Percentiles rank a stretch among this genome's conserved stretches.
Conservation (phyloP, 1,139 yeast genomes). For the Komagataea norvegica region DNA sequence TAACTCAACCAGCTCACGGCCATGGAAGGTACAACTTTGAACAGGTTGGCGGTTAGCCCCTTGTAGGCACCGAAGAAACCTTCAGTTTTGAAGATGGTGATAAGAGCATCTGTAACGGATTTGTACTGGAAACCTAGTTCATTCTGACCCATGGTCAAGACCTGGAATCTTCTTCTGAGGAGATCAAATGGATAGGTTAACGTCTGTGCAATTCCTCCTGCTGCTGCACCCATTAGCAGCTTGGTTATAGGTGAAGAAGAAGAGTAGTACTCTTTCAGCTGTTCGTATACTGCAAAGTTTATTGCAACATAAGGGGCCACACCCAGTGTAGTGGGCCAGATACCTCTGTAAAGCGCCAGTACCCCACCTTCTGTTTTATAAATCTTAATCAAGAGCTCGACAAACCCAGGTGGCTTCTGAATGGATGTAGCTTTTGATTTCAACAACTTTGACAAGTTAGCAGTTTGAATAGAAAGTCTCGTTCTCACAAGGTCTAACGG, state of each 20-base stretch:
- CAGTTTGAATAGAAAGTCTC: constrained; percentile 83
- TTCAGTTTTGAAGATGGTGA: constrained; percentile 62
- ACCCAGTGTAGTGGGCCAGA: constrained; percentile 84
- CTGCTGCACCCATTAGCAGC: constrained; percentile 73
- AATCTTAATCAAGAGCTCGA: constrained; percentile 52
- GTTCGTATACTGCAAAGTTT: constrained; percentile 87
- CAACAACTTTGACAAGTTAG: constrained; percentile 53
- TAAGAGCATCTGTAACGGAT: constrained; percentile 67
- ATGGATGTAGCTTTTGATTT: constrained; percentile 37
- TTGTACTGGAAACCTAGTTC: constrained; percentile 77
- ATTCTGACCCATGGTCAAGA: constrained; percentile 65
- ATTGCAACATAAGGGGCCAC: constrained; percentile 96
- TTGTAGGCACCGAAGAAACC: constrained; percentile 81
- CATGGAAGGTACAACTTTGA: constrained; percentile 91
- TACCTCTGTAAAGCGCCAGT: constrained; percentile 73
- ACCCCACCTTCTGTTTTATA: constrained; percentile 79
- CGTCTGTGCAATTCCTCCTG: constrained; percentile 83
- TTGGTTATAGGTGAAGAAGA: constrained; percentile 46
- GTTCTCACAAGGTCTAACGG: constrained; percentile 92
- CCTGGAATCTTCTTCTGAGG: constrained; percentile 85
- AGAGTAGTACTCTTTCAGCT: constrained; percentile 52
- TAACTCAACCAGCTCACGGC: constrained; percentile 91
- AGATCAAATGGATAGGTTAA: constrained; percentile 89
- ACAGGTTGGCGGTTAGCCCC: constrained; percentile 82
- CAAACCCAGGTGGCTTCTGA: constrained; percentile 62